phyloP scores from a whole-genome alignment of 1,139 yeast species.

The Candida tropicalis region DNA sequence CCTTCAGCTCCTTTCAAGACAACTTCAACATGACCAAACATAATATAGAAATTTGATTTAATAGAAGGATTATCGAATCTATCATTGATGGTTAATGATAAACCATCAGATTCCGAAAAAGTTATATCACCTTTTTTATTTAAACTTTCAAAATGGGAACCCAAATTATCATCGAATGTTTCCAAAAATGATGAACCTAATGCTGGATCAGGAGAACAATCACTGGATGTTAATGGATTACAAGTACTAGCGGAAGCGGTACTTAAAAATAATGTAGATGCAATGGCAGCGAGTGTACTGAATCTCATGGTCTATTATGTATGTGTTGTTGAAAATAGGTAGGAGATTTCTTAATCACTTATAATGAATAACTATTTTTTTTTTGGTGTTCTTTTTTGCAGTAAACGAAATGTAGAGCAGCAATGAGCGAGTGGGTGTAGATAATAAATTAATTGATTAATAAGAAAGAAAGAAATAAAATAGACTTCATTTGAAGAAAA shows the following conservation, averaged over 20 bases:
- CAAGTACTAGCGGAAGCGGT: constrained; percentile 21
- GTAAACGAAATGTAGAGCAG: too few relatives aligned
- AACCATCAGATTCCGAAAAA: constrained; percentile 43
- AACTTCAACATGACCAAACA: constrained; percentile 85
- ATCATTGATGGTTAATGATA: constrained; percentile 58
- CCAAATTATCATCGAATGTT: constrained; percentile 42
- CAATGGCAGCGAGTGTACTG: constrained; percentile 13
- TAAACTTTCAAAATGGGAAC: constrained; percentile 41
- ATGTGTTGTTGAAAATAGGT: too few relatives aligned
- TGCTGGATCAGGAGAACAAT: constrained; percentile 52
- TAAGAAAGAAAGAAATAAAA: background rate
- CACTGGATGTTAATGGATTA: constrained; percentile 32
- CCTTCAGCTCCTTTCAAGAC: constrained; percentile 73
- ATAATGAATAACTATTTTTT: too few relatives aligned
- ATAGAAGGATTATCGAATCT: constrained; percentile 77
- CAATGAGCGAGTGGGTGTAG: background rate
- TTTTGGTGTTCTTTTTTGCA: too few relatives aligned
- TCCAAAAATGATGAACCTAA: constrained; percentile 56
- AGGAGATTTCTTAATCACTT: too few relatives aligned
- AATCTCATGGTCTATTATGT: constrained; percentile 9
- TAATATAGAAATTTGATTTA: constrained; percentile 74
- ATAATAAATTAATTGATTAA: background rate
- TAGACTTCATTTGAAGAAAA: background rate
- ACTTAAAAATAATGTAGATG: constrained; percentile 9
- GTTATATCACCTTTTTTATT: constrained; percentile 24